These are phyloP conservation scores for Isabelozyma rhagii DNA, from an alignment of 805 yeast genomes.

Conservation along the genomic window DNA sequence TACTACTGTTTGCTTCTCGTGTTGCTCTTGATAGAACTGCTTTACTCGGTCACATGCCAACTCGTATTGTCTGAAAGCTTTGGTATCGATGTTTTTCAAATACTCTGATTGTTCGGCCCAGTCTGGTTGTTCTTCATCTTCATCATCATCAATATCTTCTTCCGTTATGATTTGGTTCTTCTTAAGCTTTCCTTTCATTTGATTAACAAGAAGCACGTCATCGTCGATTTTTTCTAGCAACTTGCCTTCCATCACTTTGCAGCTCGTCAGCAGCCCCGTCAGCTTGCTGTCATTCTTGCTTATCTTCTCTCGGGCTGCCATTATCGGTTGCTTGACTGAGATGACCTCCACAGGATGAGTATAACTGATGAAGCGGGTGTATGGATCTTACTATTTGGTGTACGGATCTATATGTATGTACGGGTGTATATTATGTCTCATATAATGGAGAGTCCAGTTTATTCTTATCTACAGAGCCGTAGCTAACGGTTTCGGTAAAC, in stretches of 20 bases:
- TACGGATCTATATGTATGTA: too few relatives aligned
- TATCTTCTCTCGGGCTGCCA: background rate
- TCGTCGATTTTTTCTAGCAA: slow-evolving; percentile 26
- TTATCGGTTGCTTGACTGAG: background rate
- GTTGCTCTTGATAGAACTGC: slow-evolving; percentile 65
- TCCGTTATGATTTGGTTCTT: background rate
- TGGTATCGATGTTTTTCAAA: slow-evolving; percentile 31
- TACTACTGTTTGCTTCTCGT: slow-evolving; percentile 66
- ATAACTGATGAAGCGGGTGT: too few relatives aligned
- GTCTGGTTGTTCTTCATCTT: slow-evolving; percentile 7
- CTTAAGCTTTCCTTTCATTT: slow-evolving; percentile 13
- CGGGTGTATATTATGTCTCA: background rate
- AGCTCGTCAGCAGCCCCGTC: too few relatives aligned
- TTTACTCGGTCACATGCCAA: slow-evolving; percentile 67
- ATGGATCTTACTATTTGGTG: too few relatives aligned
- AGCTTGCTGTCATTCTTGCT: background rate
- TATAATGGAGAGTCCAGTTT: background rate
- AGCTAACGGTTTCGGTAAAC: background rate
- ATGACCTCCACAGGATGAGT: too few relatives aligned
- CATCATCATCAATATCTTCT: background rate
- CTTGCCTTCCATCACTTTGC: slow-evolving; percentile 1
- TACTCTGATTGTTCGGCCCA: slow-evolving; percentile 28
- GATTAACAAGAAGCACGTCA: slow-evolving; percentile 21
- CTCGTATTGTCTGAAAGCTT: slow-evolving; percentile 61
- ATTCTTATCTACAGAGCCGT: background rate